A percentile compares a stretch with the other conserved stretches of the same genome.
phyloP scores from a whole-genome alignment of 2,329 filamentous ascomycete species.

The Byssothecium circinans region DNA sequence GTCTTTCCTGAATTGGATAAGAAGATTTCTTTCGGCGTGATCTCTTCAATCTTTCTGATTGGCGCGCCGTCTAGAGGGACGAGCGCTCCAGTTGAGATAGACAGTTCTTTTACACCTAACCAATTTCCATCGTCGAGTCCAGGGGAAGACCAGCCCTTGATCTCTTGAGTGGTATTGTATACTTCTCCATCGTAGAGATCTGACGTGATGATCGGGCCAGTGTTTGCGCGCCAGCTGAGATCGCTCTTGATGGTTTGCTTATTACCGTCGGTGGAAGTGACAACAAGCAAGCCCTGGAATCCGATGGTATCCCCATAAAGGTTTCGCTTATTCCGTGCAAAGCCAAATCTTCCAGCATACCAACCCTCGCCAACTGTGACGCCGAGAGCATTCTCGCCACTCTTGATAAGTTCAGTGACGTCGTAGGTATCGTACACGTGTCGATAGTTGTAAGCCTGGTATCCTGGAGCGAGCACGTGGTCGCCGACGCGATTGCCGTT shows the following conservation, averaged over 20 bases:
- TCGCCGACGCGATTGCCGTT: conserved; percentile 19
- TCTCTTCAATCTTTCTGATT: conserved; percentile 42
- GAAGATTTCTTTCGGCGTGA: conserved; percentile 32
- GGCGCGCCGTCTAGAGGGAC: conserved; percentile 50
- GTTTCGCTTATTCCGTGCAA: conserved; percentile 33
- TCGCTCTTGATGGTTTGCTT: conserved; percentile 41
- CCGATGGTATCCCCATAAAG: conserved; percentile 48
- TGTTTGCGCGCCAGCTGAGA: conserved; percentile 41
- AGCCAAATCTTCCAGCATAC: conserved; percentile 49
- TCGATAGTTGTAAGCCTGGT: conserved; percentile 55
- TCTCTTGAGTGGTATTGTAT: conserved; percentile 49
- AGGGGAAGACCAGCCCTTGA: conserved; percentile 18
- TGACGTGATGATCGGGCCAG: conserved; percentile 39
- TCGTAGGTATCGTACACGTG: conserved; percentile 59
- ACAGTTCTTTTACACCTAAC: conserved; percentile 35
- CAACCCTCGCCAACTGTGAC: conserved; percentile 55
- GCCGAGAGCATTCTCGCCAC: conserved; percentile 45
- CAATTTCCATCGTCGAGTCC: conserved; percentile 28
- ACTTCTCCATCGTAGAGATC: conserved; percentile 59
- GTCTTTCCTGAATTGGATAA: conserved; percentile 49
- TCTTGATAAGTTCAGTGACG: conserved; percentile 47
- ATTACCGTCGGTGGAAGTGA: conserved; percentile 38
- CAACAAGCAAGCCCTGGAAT: conserved; percentile 45
- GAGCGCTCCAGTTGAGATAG: conserved; percentile 39
- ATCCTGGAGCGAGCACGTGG: conserved; percentile 51